phyloP scores from a whole-genome alignment of 169 alveolate genomes.

The Eimeria praecox region DNA sequence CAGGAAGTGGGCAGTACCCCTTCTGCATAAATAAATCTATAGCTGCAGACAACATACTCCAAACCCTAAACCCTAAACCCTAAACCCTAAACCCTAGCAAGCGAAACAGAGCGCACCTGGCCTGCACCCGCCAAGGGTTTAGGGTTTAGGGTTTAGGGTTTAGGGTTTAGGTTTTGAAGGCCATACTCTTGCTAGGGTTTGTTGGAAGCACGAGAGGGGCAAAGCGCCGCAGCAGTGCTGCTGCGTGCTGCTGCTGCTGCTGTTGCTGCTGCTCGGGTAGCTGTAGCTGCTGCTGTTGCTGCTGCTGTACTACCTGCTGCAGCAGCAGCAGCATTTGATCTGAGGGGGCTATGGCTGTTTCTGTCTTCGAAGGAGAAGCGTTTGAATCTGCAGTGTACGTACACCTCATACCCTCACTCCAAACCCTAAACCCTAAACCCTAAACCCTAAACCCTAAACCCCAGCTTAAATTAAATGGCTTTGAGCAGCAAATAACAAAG shows the following conservation, averaged over 20 bases:
- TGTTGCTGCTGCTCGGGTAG: not conserved
- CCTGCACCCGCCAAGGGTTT: not conserved
- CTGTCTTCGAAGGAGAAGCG: not conserved
- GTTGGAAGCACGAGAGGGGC: constrained; percentile 12
- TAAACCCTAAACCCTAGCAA: not conserved
- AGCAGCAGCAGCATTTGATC: constrained; percentile 28
- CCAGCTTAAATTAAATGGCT: not conserved
- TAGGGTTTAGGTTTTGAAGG: not conserved
- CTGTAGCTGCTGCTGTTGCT: not conserved
- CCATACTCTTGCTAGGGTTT: not conserved
- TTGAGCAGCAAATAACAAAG: not conserved
- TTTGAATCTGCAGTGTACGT: not conserved
- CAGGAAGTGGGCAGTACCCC: constrained; percentile 26
- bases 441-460: too few relatives aligned
- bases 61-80: constrained; percentile 11
- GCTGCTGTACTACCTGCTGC: constrained; percentile 50
- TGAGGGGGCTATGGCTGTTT: not conserved
- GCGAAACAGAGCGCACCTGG: not conserved
- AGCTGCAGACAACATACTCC: not conserved
- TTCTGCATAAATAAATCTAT: constrained; percentile 1
- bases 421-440: too few relatives aligned
- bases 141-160: not conserved
- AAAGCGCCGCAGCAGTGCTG: not conserved
- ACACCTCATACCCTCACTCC: too few relatives aligned
- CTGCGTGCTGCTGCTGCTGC: not conserved